These are phyloP conservation scores for Licmophora abbreviata DNA, from an alignment of 108 stramenopile genomes.

Conservation along the genomic window DNA sequence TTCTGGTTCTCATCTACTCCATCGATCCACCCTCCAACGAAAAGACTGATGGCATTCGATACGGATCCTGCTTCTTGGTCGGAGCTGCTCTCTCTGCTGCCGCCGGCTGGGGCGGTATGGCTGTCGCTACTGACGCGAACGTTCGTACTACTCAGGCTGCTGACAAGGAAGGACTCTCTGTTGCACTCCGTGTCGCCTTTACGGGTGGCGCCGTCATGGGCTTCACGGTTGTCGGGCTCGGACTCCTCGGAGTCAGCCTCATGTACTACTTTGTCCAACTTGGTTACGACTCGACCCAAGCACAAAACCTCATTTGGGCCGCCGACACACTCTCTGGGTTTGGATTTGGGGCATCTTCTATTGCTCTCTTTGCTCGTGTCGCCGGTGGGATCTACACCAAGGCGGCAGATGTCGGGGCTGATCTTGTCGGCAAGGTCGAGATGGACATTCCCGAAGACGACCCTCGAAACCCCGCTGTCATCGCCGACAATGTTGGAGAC, in stretches of 20 bases:
- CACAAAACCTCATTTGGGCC: conserved; percentile 17
- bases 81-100: conserved; percentile 81
- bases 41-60: conserved; percentile 66
- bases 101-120: conserved; percentile 83
- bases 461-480: conserved; percentile 95
- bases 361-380: conserved; percentile 96
- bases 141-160: conserved; percentile 89
- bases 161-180: conserved; percentile 62
- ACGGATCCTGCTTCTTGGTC: conserved; percentile 69
- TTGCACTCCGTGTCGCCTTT: conserved; percentile 85
- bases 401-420: conserved; percentile 96
- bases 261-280: conserved; percentile 46
- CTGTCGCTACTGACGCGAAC: conserved; percentile 88
- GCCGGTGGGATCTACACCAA: conserved; percentile 98
- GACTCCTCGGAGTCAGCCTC: conserved; percentile 47
- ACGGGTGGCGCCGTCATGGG: conserved; percentile 64
- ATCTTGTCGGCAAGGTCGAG: conserved; percentile 95
- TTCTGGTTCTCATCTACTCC: conserved; percentile 41
- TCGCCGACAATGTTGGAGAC: conserved; percentile 98
- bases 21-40: conserved; percentile 38
- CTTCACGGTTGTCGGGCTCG: conserved; percentile 45
- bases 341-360: conserved; percentile 92
- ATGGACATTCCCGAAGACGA: conserved; percentile 96
- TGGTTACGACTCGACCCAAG: conserved; percentile 23
- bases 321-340: conserved; percentile 77